A percentile compares a stretch with the other conserved stretches of the same genome.
phyloP scores from a whole-genome alignment of 768 basidiomycete genomes.

The Suillus placidus region DNA sequence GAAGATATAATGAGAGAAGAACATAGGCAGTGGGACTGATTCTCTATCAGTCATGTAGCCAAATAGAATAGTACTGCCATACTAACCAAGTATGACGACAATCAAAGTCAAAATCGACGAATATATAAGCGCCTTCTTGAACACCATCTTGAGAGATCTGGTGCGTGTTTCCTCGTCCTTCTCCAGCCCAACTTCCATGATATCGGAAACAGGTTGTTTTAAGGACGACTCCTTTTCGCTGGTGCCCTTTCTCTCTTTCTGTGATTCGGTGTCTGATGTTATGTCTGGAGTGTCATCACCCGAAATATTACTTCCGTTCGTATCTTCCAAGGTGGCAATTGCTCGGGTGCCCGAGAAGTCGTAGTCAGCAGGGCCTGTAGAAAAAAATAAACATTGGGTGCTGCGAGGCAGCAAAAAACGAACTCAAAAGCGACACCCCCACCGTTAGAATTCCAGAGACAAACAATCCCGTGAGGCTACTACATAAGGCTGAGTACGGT shows the following conservation, averaged over 20 bases:
- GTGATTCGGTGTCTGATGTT: slow-evolving; percentile 23
- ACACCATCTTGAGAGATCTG: slow-evolving; percentile 29
- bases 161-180: slow-evolving; percentile 16
- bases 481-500: slow-evolving; percentile 44
- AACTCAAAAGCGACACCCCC: slow-evolving; percentile 39
- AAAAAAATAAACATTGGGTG: slow-evolving; percentile 8
- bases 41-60: slow-evolving; percentile 4
- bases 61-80: neutral
- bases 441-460: slow-evolving; percentile 42
- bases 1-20: slow-evolving; percentile 42
- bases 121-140: slow-evolving; percentile 37
- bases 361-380: slow-evolving; percentile 38
- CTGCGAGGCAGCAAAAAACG: neutral
- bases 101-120: slow-evolving; percentile 36
- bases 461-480: slow-evolving; percentile 39
- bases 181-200: slow-evolving; percentile 1
- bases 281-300: neutral
- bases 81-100: slow-evolving; percentile 38
- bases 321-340: slow-evolving; percentile 35
- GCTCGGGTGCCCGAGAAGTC: slow-evolving; percentile 40
- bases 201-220: neutral
- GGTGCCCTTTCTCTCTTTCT: slow-evolving; percentile 3
- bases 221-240: slow-evolving; percentile 7
- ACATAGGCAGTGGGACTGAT: slow-evolving; percentile 41
- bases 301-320: slow-evolving; percentile 5